These are phyloP conservation scores for Striga asiatica DNA, from an alignment of 257 asterid species.

Conservation along the genomic window DNA sequence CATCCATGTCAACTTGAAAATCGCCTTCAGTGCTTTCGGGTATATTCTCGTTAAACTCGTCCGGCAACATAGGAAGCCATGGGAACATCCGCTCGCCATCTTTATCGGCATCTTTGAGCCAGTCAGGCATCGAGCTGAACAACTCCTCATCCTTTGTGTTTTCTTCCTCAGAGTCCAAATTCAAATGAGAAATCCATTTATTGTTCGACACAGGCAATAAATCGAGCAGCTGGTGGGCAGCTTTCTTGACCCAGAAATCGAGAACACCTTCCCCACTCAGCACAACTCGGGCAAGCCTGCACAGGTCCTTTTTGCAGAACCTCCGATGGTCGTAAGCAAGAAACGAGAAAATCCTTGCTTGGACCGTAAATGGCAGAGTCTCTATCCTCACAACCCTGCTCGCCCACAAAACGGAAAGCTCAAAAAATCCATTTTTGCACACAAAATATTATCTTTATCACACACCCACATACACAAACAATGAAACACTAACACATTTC, in stretches of 20 bases:
- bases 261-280: slow-evolving; percentile 26
- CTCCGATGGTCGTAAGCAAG: slow-evolving; percentile 41
- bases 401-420: slow-evolving; percentile 2
- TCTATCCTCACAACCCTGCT: slow-evolving; percentile 53
- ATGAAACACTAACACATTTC: neutral
- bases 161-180: slow-evolving; percentile 55
- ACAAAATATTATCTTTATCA: neutral
- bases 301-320: slow-evolving; percentile 36
- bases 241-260: slow-evolving; percentile 71
- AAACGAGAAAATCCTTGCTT: slow-evolving; percentile 52
- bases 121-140: slow-evolving; percentile 42
- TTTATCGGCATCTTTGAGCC: slow-evolving; percentile 36
- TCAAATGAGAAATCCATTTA: slow-evolving; percentile 43
- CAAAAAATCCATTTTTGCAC: neutral
- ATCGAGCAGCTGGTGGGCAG: slow-evolving; percentile 62
- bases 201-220: slow-evolving; percentile 35
- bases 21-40: slow-evolving; percentile 26
- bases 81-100: slow-evolving; percentile 35
- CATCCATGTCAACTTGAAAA: slow-evolving; percentile 16
- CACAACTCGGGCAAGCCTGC: slow-evolving; percentile 38
- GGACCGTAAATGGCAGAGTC: slow-evolving; percentile 52
- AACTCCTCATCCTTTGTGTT: slow-evolving; percentile 37
- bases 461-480: neutral
- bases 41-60: slow-evolving; percentile 20
- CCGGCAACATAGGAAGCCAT: slow-evolving; percentile 55